A percentile compares a stretch with the other conserved stretches of the same genome.
These are phyloP conservation scores for Guadua angustifolia DNA, from an alignment of 176 grass and related monocot species.

Conservation along the genomic window DNA sequence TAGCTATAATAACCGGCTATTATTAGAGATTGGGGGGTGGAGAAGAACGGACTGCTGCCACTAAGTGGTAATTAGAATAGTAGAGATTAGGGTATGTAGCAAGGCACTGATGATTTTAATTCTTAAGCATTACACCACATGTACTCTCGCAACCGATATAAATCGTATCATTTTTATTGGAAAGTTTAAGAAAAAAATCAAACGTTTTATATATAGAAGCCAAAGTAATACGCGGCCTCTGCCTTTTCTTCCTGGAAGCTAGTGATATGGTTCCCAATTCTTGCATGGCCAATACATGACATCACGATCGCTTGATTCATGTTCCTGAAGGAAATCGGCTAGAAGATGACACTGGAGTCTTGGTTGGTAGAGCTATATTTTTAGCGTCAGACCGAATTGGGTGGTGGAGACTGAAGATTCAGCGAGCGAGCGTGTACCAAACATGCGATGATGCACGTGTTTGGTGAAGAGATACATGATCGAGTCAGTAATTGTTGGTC, in stretches of 20 bases:
- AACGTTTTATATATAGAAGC: background rate
- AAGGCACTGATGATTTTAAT: background rate
- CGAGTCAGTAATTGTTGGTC: background rate
- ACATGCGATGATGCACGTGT: constrained; percentile 25
- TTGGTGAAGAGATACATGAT: constrained; percentile 1
- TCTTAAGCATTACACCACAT: background rate
- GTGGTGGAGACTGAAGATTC: background rate
- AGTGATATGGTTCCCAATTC: background rate
- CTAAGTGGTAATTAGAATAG: too few species aligned
- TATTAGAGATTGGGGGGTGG: too few species aligned
- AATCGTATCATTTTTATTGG: too few species aligned
- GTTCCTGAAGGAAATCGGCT: background rate
- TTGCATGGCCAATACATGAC: background rate
- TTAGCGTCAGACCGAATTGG: background rate
- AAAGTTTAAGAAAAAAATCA: background rate
- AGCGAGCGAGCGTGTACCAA: background rate
- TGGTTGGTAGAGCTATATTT: background rate
- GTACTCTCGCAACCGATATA: background rate
- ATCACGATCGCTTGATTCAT: background rate
- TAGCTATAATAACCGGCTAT: too few species aligned
- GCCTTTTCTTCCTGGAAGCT: background rate
- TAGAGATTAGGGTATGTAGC: too few species aligned
- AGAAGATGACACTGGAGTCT: background rate
- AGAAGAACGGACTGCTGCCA: too few species aligned
- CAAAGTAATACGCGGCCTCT: background rate